A percentile compares a stretch with the other conserved stretches of the same genome.
Conservation (phyloP, 2,329 filamentous ascomycete genomes). For the Cadophora gregata region DNA sequence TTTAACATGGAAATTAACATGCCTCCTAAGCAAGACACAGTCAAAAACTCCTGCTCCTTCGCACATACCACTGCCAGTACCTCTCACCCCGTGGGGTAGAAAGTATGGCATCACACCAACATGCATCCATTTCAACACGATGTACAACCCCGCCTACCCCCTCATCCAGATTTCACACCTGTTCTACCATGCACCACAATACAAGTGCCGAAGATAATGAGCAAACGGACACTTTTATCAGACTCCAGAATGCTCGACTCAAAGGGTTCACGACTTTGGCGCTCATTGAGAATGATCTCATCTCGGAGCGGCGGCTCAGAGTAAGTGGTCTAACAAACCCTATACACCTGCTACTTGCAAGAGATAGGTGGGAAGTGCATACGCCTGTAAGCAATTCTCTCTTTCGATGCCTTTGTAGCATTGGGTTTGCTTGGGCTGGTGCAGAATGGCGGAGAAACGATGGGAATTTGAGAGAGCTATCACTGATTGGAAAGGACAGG, state of each 20-base stretch:
- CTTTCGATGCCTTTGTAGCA: neutral
- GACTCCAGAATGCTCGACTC: neutral
- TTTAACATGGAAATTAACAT: neutral
- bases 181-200: neutral
- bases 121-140: neutral
- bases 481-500: neutral
- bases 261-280: neutral
- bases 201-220: neutral
- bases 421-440: neutral
- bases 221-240: neutral
- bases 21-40: neutral
- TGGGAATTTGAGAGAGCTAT: neutral
- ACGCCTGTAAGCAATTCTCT: neutral
- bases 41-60: neutral
- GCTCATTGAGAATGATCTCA: neutral
- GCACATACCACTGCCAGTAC: neutral
- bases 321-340: neutral
- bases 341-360: constrained; percentile 2
- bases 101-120: constrained; percentile 7
- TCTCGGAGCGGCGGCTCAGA: neutral
- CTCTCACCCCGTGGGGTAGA: neutral
- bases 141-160: neutral
- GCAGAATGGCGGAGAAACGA: neutral
- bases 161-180: constrained; percentile 1
- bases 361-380: neutral